These are phyloP conservation scores for Chernovozyma aurita DNA, from an alignment of 1,139 yeast genomes.

Conservation along the genomic window DNA sequence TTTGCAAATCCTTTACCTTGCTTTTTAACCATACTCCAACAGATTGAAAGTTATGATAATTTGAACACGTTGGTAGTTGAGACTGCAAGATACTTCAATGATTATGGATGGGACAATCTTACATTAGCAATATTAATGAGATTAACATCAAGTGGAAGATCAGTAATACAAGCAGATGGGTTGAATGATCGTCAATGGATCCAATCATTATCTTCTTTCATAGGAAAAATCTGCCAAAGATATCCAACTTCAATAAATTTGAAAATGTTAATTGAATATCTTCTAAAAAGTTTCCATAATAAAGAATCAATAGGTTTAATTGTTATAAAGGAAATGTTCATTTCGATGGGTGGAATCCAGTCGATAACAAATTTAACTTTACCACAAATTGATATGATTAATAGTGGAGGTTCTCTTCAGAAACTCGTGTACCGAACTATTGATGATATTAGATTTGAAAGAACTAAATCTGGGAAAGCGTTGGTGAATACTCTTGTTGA, in stretches of 20 bases:
- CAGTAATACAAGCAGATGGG: slow-evolving; percentile 73
- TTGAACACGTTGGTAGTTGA: slow-evolving; percentile 74
- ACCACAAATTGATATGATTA: slow-evolving; percentile 62
- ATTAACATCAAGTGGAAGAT: slow-evolving; percentile 61
- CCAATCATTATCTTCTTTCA: slow-evolving; percentile 63
- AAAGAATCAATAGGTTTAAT: slow-evolving; percentile 63
- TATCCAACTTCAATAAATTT: slow-evolving; percentile 50
- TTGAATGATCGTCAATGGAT: slow-evolving; percentile 82
- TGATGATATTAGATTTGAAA: slow-evolving; percentile 51
- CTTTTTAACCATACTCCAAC: slow-evolving; percentile 56
- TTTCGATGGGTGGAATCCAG: slow-evolving; percentile 81
- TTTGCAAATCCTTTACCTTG: slow-evolving; percentile 82
- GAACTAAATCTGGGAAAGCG: slow-evolving; percentile 46
- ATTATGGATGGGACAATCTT: slow-evolving; percentile 81
- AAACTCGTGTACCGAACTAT: slow-evolving; percentile 57
- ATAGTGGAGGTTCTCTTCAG: slow-evolving; percentile 59
- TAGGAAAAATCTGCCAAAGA: slow-evolving; percentile 57
- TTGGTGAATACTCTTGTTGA: slow-evolving; percentile 47
- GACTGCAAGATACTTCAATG: slow-evolving; percentile 73
- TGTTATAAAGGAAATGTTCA: slow-evolving; percentile 64
- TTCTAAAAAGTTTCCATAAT: slow-evolving; percentile 61
- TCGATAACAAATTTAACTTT: slow-evolving; percentile 60
- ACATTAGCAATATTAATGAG: slow-evolving; percentile 72
- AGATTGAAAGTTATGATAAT: slow-evolving; percentile 90
- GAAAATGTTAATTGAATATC: slow-evolving; percentile 52